These are phyloP conservation scores for Globisporangium acanthophoron DNA, from an alignment of 352 stramenopile genomes.

Conservation along the genomic window DNA sequence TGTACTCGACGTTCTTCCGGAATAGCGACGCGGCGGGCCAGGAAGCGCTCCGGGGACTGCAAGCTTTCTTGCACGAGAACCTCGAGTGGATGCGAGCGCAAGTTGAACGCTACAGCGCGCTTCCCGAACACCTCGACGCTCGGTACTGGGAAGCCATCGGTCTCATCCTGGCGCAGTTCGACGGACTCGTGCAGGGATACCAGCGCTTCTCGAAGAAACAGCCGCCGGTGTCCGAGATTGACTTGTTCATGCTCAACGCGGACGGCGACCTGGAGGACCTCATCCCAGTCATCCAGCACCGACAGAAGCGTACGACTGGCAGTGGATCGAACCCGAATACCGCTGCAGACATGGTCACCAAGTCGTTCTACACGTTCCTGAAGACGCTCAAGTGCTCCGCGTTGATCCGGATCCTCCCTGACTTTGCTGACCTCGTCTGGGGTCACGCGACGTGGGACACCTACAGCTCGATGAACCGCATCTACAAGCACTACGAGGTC, in stretches of 20 bases:
- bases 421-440: constrained; percentile 58
- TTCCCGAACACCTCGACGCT: constrained; percentile 14
- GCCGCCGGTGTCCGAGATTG: constrained; percentile 20
- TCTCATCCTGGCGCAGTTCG: constrained; percentile 38
- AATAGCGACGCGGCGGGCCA: constrained; percentile 25
- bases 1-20: constrained; percentile 43
- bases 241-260: constrained; percentile 52
- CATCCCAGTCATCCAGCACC: constrained; percentile 27
- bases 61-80: constrained; percentile 37
- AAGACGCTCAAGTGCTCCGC: constrained; percentile 70
- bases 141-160: constrained; percentile 34
- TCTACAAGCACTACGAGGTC: constrained; percentile 82
- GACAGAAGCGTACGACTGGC: neutral
- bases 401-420: constrained; percentile 54
- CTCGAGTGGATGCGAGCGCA: constrained; percentile 41
- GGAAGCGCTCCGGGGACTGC: constrained; percentile 19
- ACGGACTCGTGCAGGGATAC: constrained; percentile 46
- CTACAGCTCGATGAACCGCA: constrained; percentile 67
- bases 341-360: constrained; percentile 10
- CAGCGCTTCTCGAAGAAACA: constrained; percentile 15
- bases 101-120: constrained; percentile 16
- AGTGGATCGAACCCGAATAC: neutral
- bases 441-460: constrained; percentile 69
- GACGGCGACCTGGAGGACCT: constrained; percentile 53
- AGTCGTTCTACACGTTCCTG: constrained; percentile 36